Conservation (phyloP, 2,329 filamentous ascomycete genomes). For the Trichoderma sp. region DNA sequence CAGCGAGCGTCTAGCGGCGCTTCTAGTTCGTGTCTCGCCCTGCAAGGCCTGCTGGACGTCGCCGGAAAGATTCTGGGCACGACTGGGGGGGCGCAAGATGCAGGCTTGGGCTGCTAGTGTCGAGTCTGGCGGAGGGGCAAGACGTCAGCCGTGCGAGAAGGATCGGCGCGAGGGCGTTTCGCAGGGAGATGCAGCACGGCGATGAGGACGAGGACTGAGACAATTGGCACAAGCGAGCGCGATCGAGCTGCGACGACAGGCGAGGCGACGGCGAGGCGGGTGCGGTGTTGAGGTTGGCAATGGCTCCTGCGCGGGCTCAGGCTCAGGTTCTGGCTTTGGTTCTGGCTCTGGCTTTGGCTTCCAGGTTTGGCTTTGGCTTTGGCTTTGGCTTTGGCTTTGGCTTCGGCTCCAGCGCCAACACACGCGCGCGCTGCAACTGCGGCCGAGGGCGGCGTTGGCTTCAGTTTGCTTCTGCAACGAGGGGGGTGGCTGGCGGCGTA, state of each 20-base stretch:
- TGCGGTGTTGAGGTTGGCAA: too few relatives aligned
- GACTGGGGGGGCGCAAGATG: constrained; percentile 7
- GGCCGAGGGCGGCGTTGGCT: not conserved
- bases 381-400: too few relatives aligned
- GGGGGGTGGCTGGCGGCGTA: not conserved
- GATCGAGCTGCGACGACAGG: not conserved
- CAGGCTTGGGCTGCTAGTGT: constrained; percentile 15
- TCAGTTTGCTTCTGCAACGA: not conserved
- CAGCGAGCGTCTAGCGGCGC: constrained; percentile 17
- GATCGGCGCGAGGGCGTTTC: constrained; percentile 18
- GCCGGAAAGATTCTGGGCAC: constrained; percentile 17
- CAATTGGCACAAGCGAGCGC: not conserved
- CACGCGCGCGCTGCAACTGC: not conserved
- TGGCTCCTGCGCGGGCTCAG: not conserved
- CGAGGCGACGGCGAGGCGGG: not conserved
- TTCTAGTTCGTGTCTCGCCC: constrained; percentile 16
- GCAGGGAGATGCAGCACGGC: not conserved
- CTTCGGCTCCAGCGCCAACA: not conserved
- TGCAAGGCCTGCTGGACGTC: constrained; percentile 2
- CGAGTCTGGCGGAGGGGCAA: constrained; percentile 14
- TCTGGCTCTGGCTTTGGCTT: too few relatives aligned
- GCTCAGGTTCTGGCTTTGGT: too few relatives aligned
- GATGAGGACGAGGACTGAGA: not conserved
- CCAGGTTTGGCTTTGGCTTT: too few relatives aligned
- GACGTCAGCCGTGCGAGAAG: constrained; percentile 19